Base-by-base conservation (phyloP, 345 rosid genomes). In the Toxicodendron radicans region DNA sequence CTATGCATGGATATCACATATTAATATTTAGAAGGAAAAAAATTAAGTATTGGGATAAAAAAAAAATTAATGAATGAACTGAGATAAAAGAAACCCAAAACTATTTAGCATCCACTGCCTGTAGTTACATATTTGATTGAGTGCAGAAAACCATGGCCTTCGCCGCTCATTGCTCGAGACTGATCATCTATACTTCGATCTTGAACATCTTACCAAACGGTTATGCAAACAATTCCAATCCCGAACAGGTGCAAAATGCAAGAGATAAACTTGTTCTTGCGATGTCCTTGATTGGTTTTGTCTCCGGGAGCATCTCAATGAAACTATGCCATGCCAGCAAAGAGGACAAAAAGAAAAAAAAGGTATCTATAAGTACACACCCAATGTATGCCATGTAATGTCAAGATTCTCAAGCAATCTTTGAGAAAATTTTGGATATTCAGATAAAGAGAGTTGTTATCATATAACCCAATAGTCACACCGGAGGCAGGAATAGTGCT, bases 251-350 rank as follows among this genome's bases (percentile, higher is more conserved):
- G 81, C 96, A 95, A 63, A 89, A 88, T 60, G 94, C 59, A 33
- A 93, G 85, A 3, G 95, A 93, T 78, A 93, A 81, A 78, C 95
- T 88, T 24, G 97, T 83, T 83, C 97, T 84, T 53, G 87, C 78
- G 59, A 86, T 77, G 21, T 85, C 81, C 78, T 85, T 81, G 10
- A 78, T 58, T 33, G 86, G 78, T 76, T 64, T 71, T 3, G 86
- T 85, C 59, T 76, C 88, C 0, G 91, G 90, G n/a, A 93, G 94
- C 84, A 78, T 91, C 41, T 82, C 76, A 72, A 95, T 16, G 97
- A 91, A 70, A 87, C 89, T 58, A 93, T 91, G 57, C 98, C 92
- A 10, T 91, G 86, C 27, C 97, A 93, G 71, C 98, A 95, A 21
- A 95, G 93, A 49, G 97, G 99, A 72, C 99, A 93, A n/a, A n/a